Conservation (phyloP, 345 rosid species). For the Pelargonium nanum region DNA sequence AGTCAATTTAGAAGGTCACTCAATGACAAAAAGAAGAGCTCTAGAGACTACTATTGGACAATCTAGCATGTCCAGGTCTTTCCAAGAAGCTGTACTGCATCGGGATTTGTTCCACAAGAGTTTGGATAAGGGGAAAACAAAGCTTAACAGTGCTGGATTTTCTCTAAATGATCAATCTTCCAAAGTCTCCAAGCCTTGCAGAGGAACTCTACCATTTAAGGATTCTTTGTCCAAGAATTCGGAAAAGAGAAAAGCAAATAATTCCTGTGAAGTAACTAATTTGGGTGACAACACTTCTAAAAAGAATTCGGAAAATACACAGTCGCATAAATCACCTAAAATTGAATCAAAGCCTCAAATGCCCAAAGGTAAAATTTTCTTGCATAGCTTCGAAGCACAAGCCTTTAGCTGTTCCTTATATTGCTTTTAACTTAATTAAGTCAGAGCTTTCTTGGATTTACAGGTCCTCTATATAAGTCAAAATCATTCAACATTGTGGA, state of each 20-base stretch:
- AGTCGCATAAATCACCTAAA: constrained; percentile 5
- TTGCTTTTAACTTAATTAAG: background rate
- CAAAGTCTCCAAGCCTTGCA: background rate
- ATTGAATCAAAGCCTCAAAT: constrained; percentile 6
- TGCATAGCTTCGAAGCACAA: constrained; percentile 3
- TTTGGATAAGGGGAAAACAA: constrained; percentile 5
- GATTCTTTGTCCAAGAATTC: too few relatives aligned
- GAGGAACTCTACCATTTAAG: background rate
- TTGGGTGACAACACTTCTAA: background rate
- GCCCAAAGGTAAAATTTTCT: constrained; percentile 8
- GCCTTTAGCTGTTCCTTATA: background rate
- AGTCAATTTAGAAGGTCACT: background rate
- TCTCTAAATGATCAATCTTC: background rate
- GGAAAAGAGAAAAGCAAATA: too few relatives aligned
- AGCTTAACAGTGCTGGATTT: background rate
- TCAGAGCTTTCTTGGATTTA: constrained; percentile 2
- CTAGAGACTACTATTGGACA: constrained; percentile 4
- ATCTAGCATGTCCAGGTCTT: background rate
- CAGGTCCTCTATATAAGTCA: constrained; percentile 37
- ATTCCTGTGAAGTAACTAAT: background rate
- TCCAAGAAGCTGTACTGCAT: constrained; percentile 5
- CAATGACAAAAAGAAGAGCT: constrained; percentile 6
- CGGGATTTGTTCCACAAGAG: constrained; percentile 1
- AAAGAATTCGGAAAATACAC: background rate
- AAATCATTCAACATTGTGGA: constrained; percentile 21